Percentiles rank a stretch among this genome's conserved stretches.
Evolutionary conservation across 257 asterid genomes (phyloP).

Genomic region (Gynochthodes officinalis): DNA sequence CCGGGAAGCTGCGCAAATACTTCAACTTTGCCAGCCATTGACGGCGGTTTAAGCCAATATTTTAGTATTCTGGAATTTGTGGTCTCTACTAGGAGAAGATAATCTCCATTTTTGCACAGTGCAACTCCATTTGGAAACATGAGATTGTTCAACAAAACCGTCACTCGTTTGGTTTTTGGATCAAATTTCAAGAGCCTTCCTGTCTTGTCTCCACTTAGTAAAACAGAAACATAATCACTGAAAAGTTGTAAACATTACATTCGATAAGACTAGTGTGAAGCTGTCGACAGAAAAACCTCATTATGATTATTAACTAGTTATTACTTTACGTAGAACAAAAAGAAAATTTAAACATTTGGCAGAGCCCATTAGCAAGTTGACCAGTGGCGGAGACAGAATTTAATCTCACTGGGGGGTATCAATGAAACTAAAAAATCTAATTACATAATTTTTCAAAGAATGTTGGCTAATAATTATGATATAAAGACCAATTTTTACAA

Average conservation of each 20-base stretch:
- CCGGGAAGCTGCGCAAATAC: conserved; percentile 44
- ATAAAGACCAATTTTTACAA: too few relatives aligned
- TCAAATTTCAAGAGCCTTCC: conserved; percentile 66
- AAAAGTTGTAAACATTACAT: not conserved
- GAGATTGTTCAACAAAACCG: conserved; percentile 36
- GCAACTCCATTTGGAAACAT: conserved; percentile 77
- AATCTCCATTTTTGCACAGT: conserved; percentile 44
- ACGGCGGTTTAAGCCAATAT: conserved; percentile 43
- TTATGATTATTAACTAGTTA: too few relatives aligned
- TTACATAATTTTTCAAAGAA: too few relatives aligned
- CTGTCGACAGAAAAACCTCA: too few relatives aligned
- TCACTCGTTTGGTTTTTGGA: conserved; percentile 28
- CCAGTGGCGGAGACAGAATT: too few relatives aligned
- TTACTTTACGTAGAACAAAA: too few relatives aligned
- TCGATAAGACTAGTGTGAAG: too few relatives aligned
- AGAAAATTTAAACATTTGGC: too few relatives aligned
- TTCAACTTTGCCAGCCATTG: conserved; percentile 34
- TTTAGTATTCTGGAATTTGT: conserved; percentile 49
- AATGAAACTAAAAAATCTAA: too few relatives aligned
- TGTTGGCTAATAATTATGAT: too few relatives aligned
- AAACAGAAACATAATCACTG: conserved; percentile 41
- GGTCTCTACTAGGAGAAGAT: conserved; percentile 58
- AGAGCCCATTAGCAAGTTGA: too few relatives aligned
- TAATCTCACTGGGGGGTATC: too few relatives aligned
- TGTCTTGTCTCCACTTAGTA: conserved; percentile 47